Conservation (phyloP, 805 yeast species). For the Ogataea pignaliae region DNA sequence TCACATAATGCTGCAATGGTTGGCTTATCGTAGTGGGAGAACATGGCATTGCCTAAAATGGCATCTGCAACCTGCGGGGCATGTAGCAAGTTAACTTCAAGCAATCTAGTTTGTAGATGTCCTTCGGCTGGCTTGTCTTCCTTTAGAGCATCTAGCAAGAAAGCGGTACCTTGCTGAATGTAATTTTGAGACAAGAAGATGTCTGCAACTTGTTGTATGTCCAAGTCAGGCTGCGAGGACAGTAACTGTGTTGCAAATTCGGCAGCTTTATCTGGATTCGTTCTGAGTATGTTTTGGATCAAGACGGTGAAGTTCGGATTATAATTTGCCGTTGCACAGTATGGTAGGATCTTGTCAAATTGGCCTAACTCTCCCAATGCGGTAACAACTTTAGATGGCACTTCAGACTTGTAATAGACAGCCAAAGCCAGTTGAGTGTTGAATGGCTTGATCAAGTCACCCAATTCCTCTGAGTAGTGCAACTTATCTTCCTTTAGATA, state of each 20-base stretch:
- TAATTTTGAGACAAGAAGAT: slow-evolving; percentile 91
- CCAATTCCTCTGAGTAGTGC: slow-evolving; percentile 93
- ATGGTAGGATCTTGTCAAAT: slow-evolving; percentile 92
- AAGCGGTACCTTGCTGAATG: slow-evolving; percentile 97
- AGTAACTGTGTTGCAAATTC: slow-evolving; percentile 91
- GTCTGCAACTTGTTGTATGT: slow-evolving; percentile 85
- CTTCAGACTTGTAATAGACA: slow-evolving; percentile 78
- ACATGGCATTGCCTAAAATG: slow-evolving; percentile 91
- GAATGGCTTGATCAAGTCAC: slow-evolving; percentile 88
- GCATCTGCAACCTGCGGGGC: slow-evolving; percentile 99
- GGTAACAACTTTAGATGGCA: slow-evolving; percentile 85
- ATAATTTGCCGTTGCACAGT: slow-evolving; percentile 83
- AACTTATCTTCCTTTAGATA: slow-evolving; percentile 95
- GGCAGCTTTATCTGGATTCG: slow-evolving; percentile 96
- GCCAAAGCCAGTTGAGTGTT: slow-evolving; percentile 86
- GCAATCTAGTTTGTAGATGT: slow-evolving; percentile 87
- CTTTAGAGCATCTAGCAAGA: slow-evolving; percentile 90
- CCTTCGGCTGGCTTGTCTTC: slow-evolving; percentile 93
- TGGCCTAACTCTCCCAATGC: slow-evolving; percentile 93
- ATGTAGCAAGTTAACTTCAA: slow-evolving; percentile 87
- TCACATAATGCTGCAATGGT: slow-evolving; percentile 90
- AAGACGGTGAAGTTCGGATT: slow-evolving; percentile 86
- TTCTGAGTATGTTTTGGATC: slow-evolving; percentile 85
- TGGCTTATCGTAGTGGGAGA: slow-evolving; percentile 91
- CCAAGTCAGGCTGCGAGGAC: slow-evolving; percentile 58